Base-by-base conservation (phyloP, 2,329 filamentous ascomycete species). In the Fusarium ambrosium region DNA sequence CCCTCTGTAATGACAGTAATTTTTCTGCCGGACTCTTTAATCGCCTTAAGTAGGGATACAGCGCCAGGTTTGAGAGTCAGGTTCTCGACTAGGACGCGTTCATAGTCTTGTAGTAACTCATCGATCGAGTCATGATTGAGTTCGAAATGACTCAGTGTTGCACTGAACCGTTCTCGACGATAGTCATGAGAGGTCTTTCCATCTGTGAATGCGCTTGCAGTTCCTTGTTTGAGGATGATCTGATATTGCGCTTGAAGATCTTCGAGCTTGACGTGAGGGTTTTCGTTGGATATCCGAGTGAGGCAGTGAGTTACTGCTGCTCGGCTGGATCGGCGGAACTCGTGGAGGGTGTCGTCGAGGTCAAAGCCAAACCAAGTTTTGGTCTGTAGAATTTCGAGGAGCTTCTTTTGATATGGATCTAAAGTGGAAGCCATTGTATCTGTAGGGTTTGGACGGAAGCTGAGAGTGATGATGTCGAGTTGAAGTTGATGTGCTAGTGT, bases 341-440 rank as follows among this genome's bases (percentile, higher is more conserved):
- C 81, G 67, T 88, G 86, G 1, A 88, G 78, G 0, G 86, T 87
- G 71, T 87, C 86, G 65, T 88, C 86, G 7, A 88, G 82, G 45
- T 87, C 86, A 62, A 88, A 87, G 1, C 83, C 85, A 41, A 86
- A 81, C 84, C 85, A 87, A 1, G 62, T 37, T 65, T 76, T 82
- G 1, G 41, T 20, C 9, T 61, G 41, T 0, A 78, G n/a, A 4
- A 27, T 22, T 4, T 2, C 13, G 3, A 29, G 10, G 2, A 72
- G 29, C 8, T 61, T 7, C 2, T 53, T 4, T 2, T 22, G 22
- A 13, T 63, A n/a, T 2, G 9, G 2, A 0, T 18, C 20, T 1
- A 3, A 3, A 2, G 2, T 16, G 11, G 39, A 16, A 13, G 27
- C 6, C 60, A 66, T 73, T n/a, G 4, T 51, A 16, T 3, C 1